Base-by-base conservation (phyloP, 495 filamentous ascomycete species). In the Neurospora sp. region DNA sequence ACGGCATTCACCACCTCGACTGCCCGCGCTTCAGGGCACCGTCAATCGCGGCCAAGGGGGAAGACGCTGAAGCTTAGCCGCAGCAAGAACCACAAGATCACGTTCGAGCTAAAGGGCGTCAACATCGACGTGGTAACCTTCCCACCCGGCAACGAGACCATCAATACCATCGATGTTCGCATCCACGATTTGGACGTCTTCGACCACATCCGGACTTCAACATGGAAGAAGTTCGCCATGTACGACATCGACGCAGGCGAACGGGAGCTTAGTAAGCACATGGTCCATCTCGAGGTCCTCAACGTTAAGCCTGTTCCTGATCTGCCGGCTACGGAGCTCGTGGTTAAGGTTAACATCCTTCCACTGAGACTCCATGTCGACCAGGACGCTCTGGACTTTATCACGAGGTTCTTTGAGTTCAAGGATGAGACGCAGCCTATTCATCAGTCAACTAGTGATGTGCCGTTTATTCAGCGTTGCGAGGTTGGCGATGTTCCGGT, bases 341-440 rank as follows among this genome's bases (percentile, higher is more conserved):
- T 98, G 23, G 81, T 98, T 6, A 95, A 93, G 82, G 93, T 89
- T 31, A 94, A 89, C 7, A 81, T 99, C 69, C 86, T 98, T 39
- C 96, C 96, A 16, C 85, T 99, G 6, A 89, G 96, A 23, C 85
- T 99, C 9, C 96, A 98, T 79, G 95, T 99, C 20, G 96, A 99
- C 78, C 96, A 99, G 83, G 96, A 99, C 83, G 95, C 96, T 31
- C 86, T 99, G 12, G 96, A 99, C 78, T 99, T 99, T 78, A 91
- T 98, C 80, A 96, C 93, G 5, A 88, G 96, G 2, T 99, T 98
- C 85, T 98, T 99, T 77, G 95, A 96, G 77, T 99, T 98, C 86
- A 93, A 96, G 77, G 95, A 98, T 79, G 92, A 94, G 42, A 85
- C 88, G 0, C 83, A 83, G 31, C 85, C 87, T 4, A 79, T 76